Conservation (phyloP, 116 monocot species). For the Papilionanthe hybrid region DNA sequence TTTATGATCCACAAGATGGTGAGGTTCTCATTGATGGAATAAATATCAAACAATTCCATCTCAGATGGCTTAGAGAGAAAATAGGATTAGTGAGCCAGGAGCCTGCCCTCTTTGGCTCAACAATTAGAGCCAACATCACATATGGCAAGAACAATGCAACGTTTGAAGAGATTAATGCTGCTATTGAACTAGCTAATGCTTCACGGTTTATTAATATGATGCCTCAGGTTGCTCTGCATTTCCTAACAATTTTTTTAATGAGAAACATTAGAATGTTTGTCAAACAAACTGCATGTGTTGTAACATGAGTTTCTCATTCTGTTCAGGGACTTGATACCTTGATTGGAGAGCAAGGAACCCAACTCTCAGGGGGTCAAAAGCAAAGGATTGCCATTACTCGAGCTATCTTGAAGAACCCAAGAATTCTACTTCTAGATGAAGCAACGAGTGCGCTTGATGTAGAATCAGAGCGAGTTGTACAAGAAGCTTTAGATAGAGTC, state of each 20-base stretch:
- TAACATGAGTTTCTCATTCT: not conserved
- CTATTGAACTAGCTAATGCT: conserved; percentile 21
- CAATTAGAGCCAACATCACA: conserved; percentile 13
- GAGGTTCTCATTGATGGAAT: too few relatives aligned
- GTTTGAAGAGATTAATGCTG: conserved; percentile 18
- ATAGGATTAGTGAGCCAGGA: conserved; percentile 19
- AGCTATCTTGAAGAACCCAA: conserved; percentile 8
- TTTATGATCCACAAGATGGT: too few relatives aligned
- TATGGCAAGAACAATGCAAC: conserved; percentile 18
- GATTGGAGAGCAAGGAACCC: conserved; percentile 12
- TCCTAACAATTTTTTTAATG: not conserved
- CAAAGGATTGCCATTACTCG: conserved; percentile 11
- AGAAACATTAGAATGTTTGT: not conserved
- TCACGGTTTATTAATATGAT: conserved; percentile 10
- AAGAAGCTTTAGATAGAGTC: conserved; percentile 11
- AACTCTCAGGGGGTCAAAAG: conserved; percentile 19
- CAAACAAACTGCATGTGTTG: not conserved
- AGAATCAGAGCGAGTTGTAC: conserved; percentile 9
- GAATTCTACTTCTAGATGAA: conserved; percentile 9
- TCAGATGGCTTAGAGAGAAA: too few relatives aligned
- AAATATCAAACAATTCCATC: too few relatives aligned
- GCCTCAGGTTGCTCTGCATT: conserved; percentile 13
- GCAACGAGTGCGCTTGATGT: conserved; percentile 10
- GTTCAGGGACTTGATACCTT: conserved; percentile 9
- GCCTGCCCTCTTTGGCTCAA: conserved; percentile 14